Conservation (phyloP, 2,329 filamentous ascomycete species). For the Aspergillus sp. region DNA sequence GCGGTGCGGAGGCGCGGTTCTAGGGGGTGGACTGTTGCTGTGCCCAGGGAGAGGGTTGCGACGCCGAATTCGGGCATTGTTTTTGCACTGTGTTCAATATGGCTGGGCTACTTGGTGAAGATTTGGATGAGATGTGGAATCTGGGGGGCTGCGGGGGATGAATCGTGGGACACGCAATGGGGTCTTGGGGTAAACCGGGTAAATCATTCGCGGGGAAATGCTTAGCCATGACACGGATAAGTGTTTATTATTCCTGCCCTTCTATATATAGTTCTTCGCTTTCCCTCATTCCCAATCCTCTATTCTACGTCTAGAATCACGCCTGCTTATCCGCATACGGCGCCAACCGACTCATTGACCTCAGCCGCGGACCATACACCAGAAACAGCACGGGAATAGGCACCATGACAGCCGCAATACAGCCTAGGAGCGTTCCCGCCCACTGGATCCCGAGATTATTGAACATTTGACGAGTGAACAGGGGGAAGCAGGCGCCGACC, state of each 20-base stretch:
- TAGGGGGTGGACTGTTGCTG: slow-evolving; percentile 32
- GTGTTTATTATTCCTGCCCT: no score
- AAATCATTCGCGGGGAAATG: slow-evolving; percentile 5
- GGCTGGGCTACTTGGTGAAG: no score
- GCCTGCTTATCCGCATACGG: slow-evolving; percentile 17
- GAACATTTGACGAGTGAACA: slow-evolving; percentile 30
- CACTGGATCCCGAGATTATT: slow-evolving; percentile 29
- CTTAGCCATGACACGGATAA: neutral
- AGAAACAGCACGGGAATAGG: slow-evolving; percentile 28
- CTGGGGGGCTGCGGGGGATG: no score
- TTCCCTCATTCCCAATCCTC: no score
- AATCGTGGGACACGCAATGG: no score
- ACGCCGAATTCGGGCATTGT: slow-evolving; percentile 25
- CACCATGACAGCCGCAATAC: slow-evolving; percentile 29
- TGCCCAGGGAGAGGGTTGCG: slow-evolving; percentile 40
- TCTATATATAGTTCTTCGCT: no score
- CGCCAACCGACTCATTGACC: slow-evolving; percentile 24
- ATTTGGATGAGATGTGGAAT: no score
- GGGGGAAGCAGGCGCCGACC: slow-evolving; percentile 27
- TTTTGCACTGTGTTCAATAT: no score
- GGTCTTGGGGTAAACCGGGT: neutral
- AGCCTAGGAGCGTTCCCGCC: slow-evolving; percentile 26
- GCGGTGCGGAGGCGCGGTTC: slow-evolving; percentile 34
- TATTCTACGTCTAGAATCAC: slow-evolving; percentile 2
- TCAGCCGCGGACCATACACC: slow-evolving; percentile 22